Percentiles rank a stretch among this genome's conserved stretches.
These are phyloP conservation scores for Lippia alba DNA, from an alignment of 305 asterid genomes.

Conservation along the genomic window DNA sequence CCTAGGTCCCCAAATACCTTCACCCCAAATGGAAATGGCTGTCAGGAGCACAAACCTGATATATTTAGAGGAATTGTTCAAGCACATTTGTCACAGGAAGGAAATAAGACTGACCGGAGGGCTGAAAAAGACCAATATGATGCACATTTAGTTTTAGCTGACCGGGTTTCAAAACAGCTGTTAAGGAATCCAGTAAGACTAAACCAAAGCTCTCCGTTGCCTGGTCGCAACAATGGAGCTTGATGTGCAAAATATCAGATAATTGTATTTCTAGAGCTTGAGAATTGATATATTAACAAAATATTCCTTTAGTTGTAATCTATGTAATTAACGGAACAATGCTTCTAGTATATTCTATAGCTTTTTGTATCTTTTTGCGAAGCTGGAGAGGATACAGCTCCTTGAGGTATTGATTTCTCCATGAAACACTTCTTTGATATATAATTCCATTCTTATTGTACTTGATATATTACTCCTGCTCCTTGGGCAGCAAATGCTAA, in stretches of 20 bases:
- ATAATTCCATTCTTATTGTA: not conserved
- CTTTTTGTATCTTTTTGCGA: conserved; percentile 15
- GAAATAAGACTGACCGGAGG: conserved; percentile 50
- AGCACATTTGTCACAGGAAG: conserved; percentile 76
- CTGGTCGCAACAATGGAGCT: conserved; percentile 24
- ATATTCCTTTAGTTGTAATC: conserved; percentile 25
- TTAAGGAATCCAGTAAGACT: conserved; percentile 46
- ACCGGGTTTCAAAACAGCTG: conserved; percentile 50
- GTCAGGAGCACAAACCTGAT: conserved; percentile 62
- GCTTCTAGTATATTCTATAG: not conserved
- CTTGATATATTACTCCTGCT: not conserved
- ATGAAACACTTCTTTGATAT: not conserved
- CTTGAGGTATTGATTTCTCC: conserved; percentile 30
- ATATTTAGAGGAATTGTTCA: conserved; percentile 61
- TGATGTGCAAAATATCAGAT: conserved; percentile 2
- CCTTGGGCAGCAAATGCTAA: conserved; percentile 10
- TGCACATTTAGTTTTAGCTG: conserved; percentile 43
- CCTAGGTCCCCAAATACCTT: conserved; percentile 46
- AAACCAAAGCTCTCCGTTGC: conserved; percentile 37
- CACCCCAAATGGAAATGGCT: conserved; percentile 42
- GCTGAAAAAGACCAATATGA: conserved; percentile 36
- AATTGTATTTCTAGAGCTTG: too few species aligned
- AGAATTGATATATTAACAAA: conserved; percentile 3
- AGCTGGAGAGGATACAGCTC: conserved; percentile 27
- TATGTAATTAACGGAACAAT: conserved; percentile 12